phyloP scores from a whole-genome alignment of 257 asterid species.

The Linaria vulgaris region DNA sequence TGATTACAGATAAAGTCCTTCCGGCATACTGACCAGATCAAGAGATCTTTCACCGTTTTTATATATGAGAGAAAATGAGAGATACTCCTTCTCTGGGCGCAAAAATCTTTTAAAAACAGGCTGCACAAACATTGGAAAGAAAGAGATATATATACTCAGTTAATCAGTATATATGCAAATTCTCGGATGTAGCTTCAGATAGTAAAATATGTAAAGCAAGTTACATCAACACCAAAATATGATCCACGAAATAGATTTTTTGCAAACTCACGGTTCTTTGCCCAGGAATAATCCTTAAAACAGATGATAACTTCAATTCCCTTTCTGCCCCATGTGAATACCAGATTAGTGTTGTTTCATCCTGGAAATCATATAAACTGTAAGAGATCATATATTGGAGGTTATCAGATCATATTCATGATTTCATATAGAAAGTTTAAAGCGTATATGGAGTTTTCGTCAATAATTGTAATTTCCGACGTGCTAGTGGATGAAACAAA shows the following conservation, averaged over 20 bases:
- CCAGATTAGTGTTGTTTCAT: slow-evolving; percentile 86
- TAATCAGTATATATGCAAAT: not conserved
- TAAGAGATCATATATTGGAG: slow-evolving; percentile 1
- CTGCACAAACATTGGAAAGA: slow-evolving; percentile 43
- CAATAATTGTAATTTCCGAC: too few species aligned
- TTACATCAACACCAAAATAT: slow-evolving; percentile 27
- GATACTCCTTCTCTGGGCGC: slow-evolving; percentile 96
- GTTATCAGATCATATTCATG: slow-evolving; percentile 15
- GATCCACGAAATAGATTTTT: slow-evolving; percentile 21
- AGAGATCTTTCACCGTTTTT: slow-evolving; percentile 91
- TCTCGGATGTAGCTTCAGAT: not conserved
- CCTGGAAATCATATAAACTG: slow-evolving; percentile 50
- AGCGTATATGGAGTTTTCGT: too few species aligned
- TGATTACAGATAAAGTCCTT: too few species aligned
- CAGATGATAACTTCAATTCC: slow-evolving; percentile 72
- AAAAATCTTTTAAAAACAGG: slow-evolving; percentile 89
- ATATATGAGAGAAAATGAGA: slow-evolving; percentile 87
- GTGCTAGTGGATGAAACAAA: too few species aligned
- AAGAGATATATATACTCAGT: slow-evolving; percentile 9
- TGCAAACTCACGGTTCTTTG: slow-evolving; percentile 93
- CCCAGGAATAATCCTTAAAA: slow-evolving; percentile 82
- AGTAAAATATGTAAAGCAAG: slow-evolving; percentile 17
- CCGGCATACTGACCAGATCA: slow-evolving; percentile 68
- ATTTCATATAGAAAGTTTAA: not conserved
- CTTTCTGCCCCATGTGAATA: slow-evolving; percentile 85